These are phyloP conservation scores for Candolleomyces efflorescens DNA, from an alignment of 768 basidiomycete species.

Conservation along the genomic window DNA sequence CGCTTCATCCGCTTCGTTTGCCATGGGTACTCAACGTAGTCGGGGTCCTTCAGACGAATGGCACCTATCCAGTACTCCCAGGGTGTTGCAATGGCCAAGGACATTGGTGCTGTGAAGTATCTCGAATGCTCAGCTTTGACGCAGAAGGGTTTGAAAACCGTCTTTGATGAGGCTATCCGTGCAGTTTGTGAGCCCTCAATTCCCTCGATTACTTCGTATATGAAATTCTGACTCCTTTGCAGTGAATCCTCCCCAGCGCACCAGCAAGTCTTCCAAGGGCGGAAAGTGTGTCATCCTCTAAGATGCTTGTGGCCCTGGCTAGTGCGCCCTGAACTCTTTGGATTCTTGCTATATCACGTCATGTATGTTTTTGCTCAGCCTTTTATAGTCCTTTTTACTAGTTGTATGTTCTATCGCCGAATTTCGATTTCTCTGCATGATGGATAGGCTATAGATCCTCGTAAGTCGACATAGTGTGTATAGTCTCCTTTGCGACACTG, in stretches of 20 bases:
- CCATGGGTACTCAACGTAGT: conserved; percentile 6
- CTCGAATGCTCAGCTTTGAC: conserved; percentile 95
- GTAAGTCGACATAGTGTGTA: neutral
- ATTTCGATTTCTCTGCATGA: conserved; percentile 10
- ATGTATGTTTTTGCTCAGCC: conserved; percentile 67
- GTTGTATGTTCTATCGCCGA: conserved; percentile 40
- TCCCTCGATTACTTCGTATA: neutral
- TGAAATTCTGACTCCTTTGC: neutral
- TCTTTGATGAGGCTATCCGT: conserved; percentile 98
- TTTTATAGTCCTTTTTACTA: conserved; percentile 41
- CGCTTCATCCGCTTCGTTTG: neutral
- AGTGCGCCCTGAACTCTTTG: conserved; percentile 15
- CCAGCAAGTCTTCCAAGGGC: conserved; percentile 25
- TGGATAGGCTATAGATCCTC: neutral
- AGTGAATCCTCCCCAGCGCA: conserved; percentile 76
- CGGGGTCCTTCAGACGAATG: conserved; percentile 70
- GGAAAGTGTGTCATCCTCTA: conserved; percentile 7
- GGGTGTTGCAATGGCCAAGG: conserved; percentile 87
- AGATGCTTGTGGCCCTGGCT: conserved; percentile 15
- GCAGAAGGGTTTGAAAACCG: conserved; percentile 98
- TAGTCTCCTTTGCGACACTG: neutral
- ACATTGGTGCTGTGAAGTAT: conserved; percentile 95
- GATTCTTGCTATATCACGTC: conserved; percentile 27
- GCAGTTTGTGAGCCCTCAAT: conserved; percentile 73
- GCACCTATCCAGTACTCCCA: conserved; percentile 89